Percentiles rank a stretch among this genome's conserved stretches.
Conservation (phyloP, 2,329 filamentous ascomycete genomes). For the Hypoxylon rubiginosum region DNA sequence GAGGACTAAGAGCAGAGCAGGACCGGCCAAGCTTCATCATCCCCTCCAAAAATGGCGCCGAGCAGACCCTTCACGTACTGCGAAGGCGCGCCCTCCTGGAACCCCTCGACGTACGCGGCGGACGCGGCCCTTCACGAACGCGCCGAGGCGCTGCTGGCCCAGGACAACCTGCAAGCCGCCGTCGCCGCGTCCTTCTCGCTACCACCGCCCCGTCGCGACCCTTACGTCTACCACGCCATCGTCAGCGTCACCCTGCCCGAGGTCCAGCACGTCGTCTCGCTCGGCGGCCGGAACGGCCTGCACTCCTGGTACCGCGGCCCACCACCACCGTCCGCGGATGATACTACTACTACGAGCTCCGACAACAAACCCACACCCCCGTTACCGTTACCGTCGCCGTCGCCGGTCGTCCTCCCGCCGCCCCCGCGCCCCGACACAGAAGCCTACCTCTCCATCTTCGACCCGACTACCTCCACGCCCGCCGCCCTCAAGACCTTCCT, state of each 20-base stretch:
- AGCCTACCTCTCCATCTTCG: slow-evolving; percentile 77
- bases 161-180: slow-evolving; percentile 60
- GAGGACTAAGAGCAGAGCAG: no score
- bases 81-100: slow-evolving; percentile 60
- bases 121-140: slow-evolving; percentile 57
- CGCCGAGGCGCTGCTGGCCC: slow-evolving; percentile 55
- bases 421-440: slow-evolving; percentile 71
- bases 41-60: slow-evolving; percentile 45
- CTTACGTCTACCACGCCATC: slow-evolving; percentile 66
- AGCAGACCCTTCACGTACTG: slow-evolving; percentile 55
- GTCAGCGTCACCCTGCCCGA: slow-evolving; percentile 63
- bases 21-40: no score
- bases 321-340: slow-evolving; percentile 37
- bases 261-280: slow-evolving; percentile 61
- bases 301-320: slow-evolving; percentile 63
- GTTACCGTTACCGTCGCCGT: no score
- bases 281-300: slow-evolving; percentile 61
- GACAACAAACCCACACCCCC: neutral
- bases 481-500: slow-evolving; percentile 73
- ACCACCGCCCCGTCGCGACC: slow-evolving; percentile 55
- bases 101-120: slow-evolving; percentile 57
- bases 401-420: slow-evolving; percentile 55
- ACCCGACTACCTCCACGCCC: slow-evolving; percentile 68
- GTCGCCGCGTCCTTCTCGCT: slow-evolving; percentile 61
- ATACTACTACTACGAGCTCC: slow-evolving; percentile 3